Evolutionary conservation across 2,329 filamentous ascomycete genomes (phyloP).

Genomic region (Dryadomyces sulphureus): DNA sequence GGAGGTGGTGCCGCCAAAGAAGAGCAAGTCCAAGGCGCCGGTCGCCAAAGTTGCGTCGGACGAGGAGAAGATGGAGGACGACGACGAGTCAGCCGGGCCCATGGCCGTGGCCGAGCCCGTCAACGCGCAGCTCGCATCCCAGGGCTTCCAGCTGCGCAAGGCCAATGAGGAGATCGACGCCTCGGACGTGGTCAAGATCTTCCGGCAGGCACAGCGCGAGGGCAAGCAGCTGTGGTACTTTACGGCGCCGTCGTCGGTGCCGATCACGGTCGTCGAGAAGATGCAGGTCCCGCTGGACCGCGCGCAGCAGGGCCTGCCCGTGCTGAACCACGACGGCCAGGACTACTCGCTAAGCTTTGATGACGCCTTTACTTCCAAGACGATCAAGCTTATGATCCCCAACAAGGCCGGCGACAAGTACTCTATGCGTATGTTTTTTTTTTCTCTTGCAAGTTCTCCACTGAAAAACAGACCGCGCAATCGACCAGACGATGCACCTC

Average conservation of each 20-base stretch:
- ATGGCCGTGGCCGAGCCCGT: neutral
- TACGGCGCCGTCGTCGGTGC: conserved; percentile 53
- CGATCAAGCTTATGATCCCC: conserved; percentile 47
- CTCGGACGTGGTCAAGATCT: conserved; percentile 34
- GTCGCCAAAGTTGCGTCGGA: neutral
- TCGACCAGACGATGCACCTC: conserved; percentile 49
- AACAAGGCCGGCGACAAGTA: conserved; percentile 39
- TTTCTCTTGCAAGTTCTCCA: neutral
- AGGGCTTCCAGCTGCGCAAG: conserved; percentile 39
- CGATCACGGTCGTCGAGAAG: conserved; percentile 51
- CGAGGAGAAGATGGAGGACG: neutral
- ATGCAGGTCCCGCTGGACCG: conserved; percentile 45
- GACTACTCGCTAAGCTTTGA: conserved; percentile 47
- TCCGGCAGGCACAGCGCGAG: conserved; percentile 41
- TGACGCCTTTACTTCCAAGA: conserved; percentile 30
- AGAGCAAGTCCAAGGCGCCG: neutral
- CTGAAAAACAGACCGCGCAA: conserved; percentile 20
- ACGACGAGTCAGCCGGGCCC: neutral
- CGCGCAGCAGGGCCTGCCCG: conserved; percentile 32
- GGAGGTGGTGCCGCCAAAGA: neutral
- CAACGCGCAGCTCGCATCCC: conserved; percentile 30
- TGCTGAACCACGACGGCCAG: conserved; percentile 48
- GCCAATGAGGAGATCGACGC: conserved; percentile 27
- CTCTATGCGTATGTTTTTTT: conserved; percentile 29
- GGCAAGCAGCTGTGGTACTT: conserved; percentile 75